These are phyloP conservation scores for Torulaspora franciscae DNA, from an alignment of 805 yeast genomes.

Conservation along the genomic window DNA sequence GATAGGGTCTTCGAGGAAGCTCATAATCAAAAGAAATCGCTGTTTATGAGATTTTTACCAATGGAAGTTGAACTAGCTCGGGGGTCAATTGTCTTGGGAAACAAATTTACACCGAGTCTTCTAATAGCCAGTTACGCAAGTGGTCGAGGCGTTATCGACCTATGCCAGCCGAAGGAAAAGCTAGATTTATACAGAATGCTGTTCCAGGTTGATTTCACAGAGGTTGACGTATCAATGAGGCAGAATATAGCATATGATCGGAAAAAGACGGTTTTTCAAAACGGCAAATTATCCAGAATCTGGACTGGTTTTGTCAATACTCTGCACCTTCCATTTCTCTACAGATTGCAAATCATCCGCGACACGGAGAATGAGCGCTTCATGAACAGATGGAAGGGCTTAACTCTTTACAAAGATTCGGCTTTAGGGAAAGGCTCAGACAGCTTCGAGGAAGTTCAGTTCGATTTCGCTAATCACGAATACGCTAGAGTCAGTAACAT, in stretches of 20 bases:
- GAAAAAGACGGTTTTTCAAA: conserved; percentile 25
- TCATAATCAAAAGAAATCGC: conserved; percentile 11
- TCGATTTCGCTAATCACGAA: conserved; percentile 47
- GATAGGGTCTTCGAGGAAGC: conserved; percentile 20
- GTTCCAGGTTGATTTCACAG: conserved; percentile 43
- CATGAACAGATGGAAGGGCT: conserved; percentile 63
- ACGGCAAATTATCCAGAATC: conserved; percentile 20
- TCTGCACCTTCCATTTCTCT: conserved; percentile 10
- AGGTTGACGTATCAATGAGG: conserved; percentile 55
- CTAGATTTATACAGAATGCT: conserved; percentile 55
- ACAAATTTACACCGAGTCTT: conserved; percentile 68
- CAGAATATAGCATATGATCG: conserved; percentile 65
- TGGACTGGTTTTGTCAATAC: conserved; percentile 23
- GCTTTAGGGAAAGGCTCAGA: conserved; percentile 35
- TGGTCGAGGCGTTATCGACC: conserved; percentile 55
- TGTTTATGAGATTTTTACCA: conserved; percentile 49
- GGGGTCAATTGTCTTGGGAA: conserved; percentile 78
- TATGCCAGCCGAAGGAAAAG: conserved; percentile 41
- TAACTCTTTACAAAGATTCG: conserved; percentile 55
- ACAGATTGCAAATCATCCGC: conserved; percentile 2
- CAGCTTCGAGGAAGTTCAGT: conserved; percentile 32
- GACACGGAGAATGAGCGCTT: conserved; percentile 16
- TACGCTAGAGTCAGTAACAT: conserved; percentile 77
- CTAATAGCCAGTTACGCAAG: conserved; percentile 54
- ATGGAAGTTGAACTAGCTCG: conserved; percentile 52